Percentiles rank a stretch among this genome's conserved stretches.
Conservation (phyloP, 441 rosid species). For the Pelargonium cotyledonis region DNA sequence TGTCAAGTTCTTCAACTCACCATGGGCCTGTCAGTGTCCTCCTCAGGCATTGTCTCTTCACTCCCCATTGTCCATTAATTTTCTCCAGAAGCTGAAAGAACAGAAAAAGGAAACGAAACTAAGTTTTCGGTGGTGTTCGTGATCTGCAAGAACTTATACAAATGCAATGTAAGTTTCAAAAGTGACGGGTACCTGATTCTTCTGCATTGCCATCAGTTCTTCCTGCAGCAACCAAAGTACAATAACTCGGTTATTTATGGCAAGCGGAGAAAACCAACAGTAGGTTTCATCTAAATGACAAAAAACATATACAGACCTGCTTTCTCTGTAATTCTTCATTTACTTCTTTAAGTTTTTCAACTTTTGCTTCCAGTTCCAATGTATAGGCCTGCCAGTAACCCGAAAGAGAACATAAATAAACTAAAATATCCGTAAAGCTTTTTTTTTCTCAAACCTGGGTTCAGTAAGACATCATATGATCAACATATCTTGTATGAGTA, state of each 20-base stretch:
- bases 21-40: constrained; percentile 73
- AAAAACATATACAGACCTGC: constrained; percentile 35
- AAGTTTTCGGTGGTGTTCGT: background rate
- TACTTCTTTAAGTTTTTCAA: constrained; percentile 54
- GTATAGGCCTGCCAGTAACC: constrained; percentile 54
- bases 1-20: constrained; percentile 27
- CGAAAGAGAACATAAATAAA: constrained; percentile 6
- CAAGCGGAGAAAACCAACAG: too few relatives aligned
- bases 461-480: background rate
- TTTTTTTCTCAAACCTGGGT: background rate
- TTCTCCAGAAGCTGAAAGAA: constrained; percentile 39
- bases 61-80: constrained; percentile 35
- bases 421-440: background rate
- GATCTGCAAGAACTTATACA: background rate
- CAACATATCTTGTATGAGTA: background rate
- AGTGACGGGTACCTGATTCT: constrained; percentile 36
- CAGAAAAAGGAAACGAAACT: background rate
- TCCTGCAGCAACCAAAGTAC: constrained; percentile 35
- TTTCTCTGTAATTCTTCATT: constrained; percentile 52
- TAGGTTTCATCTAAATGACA: background rate
- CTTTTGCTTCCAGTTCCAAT: constrained; percentile 59
- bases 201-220: constrained; percentile 41
- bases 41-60: constrained; percentile 50
- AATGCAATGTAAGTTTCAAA: background rate
- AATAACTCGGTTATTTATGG: constrained; percentile 5